Base-by-base conservation (phyloP, 208 protist genomes). In the Trypanosoma cruzi region DNA sequence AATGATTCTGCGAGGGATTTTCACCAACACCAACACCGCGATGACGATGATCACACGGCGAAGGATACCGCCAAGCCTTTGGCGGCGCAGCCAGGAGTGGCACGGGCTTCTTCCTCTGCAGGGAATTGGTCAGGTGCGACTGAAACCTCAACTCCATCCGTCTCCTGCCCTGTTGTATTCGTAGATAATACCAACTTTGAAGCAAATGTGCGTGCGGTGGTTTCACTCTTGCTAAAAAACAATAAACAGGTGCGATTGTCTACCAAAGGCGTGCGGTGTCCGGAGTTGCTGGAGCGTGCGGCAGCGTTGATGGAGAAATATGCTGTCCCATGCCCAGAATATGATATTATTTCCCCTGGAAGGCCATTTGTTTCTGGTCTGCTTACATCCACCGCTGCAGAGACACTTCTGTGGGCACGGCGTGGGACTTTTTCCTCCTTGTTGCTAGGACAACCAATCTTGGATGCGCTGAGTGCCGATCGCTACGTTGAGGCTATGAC, bases 351-450 rank as follows among this genome's bases (percentile, higher is more conserved):
- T 36, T 7, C 28, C 1, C 61, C 64, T 14, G n/a, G 22, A 13
- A 61, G 50, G 4, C 60, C 40, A 0, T 48, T 75, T 49, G 52
- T 80, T 11, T 52, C 66, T 0, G 75, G 75, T 14, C 57, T 80
- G 11, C 46, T 75, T 48, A 73, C 61, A 13, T 60, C 55, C 14
- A 68, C 63, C 14, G 64, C 69, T 18, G n/a, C 36, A 20, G 75
- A 80, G 59, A 56, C 60, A 4, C 28, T 75, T 49, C 34, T 59
- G 46, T 80, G 75, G 75, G 75, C 69, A 10, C 50, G 24, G 31
- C 75, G 75, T 32, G 60, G 50, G 36, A 49, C 57, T 18, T 65
- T 66, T 34, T 26, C 53, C 5, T 59, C 67, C 8, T 20, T 68
- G 24, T 46, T 62, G 29, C 60, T 72, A 2, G 55, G 57, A 10